Percentiles rank a stretch among this genome's conserved stretches.
Evolutionary conservation across 1,284 basidiomycete genomes (phyloP).

Genomic region (Ceratobasidium sp.): DNA sequence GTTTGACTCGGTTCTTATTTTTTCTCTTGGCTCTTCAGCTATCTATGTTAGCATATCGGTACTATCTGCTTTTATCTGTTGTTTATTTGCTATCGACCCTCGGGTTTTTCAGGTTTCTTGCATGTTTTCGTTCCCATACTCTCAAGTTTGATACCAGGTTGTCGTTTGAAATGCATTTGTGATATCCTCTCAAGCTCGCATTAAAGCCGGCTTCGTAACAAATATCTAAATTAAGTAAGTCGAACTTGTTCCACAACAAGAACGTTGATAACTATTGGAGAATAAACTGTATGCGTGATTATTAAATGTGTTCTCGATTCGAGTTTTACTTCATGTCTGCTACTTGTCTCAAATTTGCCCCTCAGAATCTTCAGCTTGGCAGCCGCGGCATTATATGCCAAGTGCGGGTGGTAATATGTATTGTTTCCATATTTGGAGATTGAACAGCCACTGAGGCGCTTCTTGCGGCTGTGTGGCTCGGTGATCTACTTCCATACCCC

Average conservation of each 20-base stretch:
- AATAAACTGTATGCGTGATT: not conserved
- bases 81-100: not conserved
- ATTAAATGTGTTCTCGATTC: not conserved
- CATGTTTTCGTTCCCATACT: not conserved
- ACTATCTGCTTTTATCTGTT: not conserved
- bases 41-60: not conserved
- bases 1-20: not conserved
- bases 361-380: not conserved
- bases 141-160: not conserved
- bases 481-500: conserved; percentile 19
- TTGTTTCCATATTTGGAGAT: not conserved
- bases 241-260: no score
- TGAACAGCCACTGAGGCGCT: conserved; percentile 7
- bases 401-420: not conserved
- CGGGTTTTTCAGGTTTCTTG: not conserved
- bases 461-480: conserved; percentile 24
- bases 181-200: not conserved
- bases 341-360: no score
- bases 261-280: no score
- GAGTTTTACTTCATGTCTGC: not conserved
- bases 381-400: not conserved
- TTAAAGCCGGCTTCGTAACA: no score
- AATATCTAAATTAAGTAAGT: no score
- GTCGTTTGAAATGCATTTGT: not conserved
- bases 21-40: not conserved